These are phyloP conservation scores for Boletus mariae DNA, from an alignment of 1,284 basidiomycete species.

Conservation along the genomic window DNA sequence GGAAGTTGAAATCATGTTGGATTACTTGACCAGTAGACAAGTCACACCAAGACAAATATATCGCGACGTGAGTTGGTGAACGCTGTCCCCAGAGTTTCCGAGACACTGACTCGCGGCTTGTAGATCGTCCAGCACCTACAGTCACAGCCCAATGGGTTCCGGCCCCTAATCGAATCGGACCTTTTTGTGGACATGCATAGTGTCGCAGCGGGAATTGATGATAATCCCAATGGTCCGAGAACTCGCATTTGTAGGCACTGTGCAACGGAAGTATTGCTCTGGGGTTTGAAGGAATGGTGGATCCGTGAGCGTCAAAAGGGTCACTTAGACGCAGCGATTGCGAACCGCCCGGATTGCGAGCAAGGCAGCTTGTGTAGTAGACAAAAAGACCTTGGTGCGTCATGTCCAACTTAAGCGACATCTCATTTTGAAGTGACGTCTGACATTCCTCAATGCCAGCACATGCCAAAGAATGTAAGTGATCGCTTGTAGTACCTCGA, in stretches of 20 bases:
- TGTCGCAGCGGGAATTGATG: slow-evolving; percentile 50
- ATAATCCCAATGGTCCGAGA: slow-evolving; percentile 52
- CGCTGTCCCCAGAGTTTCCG: slow-evolving; percentile 4
- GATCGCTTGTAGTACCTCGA: neutral
- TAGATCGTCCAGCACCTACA: slow-evolving; percentile 63
- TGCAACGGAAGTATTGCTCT: slow-evolving; percentile 67
- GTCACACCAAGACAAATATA: slow-evolving; percentile 68
- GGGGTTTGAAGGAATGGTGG: slow-evolving; percentile 78
- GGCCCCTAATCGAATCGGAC: slow-evolving; percentile 60
- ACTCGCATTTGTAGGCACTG: slow-evolving; percentile 63
- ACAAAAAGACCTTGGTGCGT: slow-evolving; percentile 64
- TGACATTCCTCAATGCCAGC: slow-evolving; percentile 35
- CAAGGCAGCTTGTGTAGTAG: slow-evolving; percentile 52
- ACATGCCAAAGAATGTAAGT: slow-evolving; percentile 70
- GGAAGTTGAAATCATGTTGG: slow-evolving; percentile 76
- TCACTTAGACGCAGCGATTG: slow-evolving; percentile 49
- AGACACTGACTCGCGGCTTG: slow-evolving; percentile 5
- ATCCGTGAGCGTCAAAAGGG: slow-evolving; percentile 67
- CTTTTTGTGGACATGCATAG: slow-evolving; percentile 64
- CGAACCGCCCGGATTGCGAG: slow-evolving; percentile 59
- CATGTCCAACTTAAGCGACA: neutral
- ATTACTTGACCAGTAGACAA: slow-evolving; percentile 60
- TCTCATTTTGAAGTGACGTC: neutral
- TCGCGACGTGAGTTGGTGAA: slow-evolving; percentile 49
- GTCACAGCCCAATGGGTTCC: slow-evolving; percentile 58